Evolutionary conservation across 139 green algal species (phyloP).

Genomic region (Penium margaritaceum): DNA sequence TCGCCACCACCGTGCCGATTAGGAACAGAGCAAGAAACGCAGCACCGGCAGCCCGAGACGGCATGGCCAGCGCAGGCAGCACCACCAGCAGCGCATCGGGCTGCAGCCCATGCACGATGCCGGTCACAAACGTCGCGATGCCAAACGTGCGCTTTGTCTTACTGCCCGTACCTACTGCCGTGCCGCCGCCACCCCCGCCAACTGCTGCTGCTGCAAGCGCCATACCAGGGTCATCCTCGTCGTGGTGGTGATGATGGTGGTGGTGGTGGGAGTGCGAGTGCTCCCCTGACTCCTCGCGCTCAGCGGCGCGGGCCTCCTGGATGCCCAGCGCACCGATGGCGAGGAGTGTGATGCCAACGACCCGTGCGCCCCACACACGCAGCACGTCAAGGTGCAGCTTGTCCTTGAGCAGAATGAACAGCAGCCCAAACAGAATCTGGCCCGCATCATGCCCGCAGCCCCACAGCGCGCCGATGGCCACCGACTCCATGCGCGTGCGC

Average conservation of each 20-base stretch:
- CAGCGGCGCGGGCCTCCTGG: slow-evolving; percentile 61
- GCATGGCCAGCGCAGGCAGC: slow-evolving; percentile 85
- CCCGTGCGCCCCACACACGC: slow-evolving; percentile 4
- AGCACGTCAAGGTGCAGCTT: slow-evolving; percentile 37
- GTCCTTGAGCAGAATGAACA: slow-evolving; percentile 79
- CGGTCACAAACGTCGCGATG: slow-evolving; percentile 71
- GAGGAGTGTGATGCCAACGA: slow-evolving; percentile 84
- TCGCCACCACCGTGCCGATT: slow-evolving; percentile 84
- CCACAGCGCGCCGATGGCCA: slow-evolving; percentile 87
- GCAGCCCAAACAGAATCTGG: slow-evolving; percentile 88
- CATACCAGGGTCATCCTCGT: not conserved
- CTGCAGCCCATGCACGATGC: slow-evolving; percentile 92
- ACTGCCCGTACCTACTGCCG: not conserved
- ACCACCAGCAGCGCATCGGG: slow-evolving; percentile 94
- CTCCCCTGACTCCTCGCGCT: not conserved
- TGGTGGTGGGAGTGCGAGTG: no score
- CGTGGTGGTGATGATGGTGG: no score
- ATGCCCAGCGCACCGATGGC: slow-evolving; percentile 82
- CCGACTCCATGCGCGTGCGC: slow-evolving; percentile 59
- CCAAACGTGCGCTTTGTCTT: slow-evolving; percentile 44
- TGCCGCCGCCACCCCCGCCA: not conserved
- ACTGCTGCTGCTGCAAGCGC: not conserved
- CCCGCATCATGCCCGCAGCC: slow-evolving; percentile 91
- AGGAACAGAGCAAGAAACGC: slow-evolving; percentile 91
- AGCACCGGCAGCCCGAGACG: slow-evolving; percentile 73